Evolutionary conservation across 257 asterid species (phyloP), one percentile per base, ranked within the genome.

Genomic region (Penstemon eatonii): DNA sequence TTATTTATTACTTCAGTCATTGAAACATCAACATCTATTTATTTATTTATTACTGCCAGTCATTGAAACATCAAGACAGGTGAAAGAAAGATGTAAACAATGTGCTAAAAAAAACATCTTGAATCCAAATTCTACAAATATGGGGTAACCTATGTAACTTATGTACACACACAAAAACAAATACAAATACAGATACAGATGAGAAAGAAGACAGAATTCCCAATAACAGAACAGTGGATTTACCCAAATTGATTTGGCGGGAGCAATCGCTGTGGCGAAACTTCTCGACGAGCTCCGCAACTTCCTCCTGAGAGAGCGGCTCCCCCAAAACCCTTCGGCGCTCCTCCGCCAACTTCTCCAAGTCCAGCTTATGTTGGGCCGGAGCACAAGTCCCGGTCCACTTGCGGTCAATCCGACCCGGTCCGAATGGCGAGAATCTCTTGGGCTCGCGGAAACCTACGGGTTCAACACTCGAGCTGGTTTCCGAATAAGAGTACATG

Each of bases 301-400:
- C 67, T 79, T 91, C 98, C 61, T 80, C 90, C 25, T 87, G 90
- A 1, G 88, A 67, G 40, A 91, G 79, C 9, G 94, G 84, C 44
- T 87, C 84, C 40, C 96, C 98, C 1, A 89, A 76, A 71, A 85
- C 79, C 72, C 69, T 72, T 12, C 69, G 43, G 11, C 90, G 75
- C 62, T 83, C 88, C 75, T 76, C 85, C 64, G 73, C 85, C 75
- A 85, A 36, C 69, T 82, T 75, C 64, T 83, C 88, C 72, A 66
- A 61, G 73, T 84, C 87, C 71, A 25, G 75, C 65, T 73, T 63
- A 53, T 61, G 66, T 73, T 56, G 51, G 15, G 78, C 78, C 19
- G 88, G 95, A 64, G 96, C 94, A 19, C 81, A 70, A 36, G 93
- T 79, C 67, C 96, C 96, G 5, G 92, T 87, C 98, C 96, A 92